Percentiles rank a stretch among this genome's conserved stretches.
Conservation (phyloP, 441 rosid genomes). For the Geranium incanum region DNA sequence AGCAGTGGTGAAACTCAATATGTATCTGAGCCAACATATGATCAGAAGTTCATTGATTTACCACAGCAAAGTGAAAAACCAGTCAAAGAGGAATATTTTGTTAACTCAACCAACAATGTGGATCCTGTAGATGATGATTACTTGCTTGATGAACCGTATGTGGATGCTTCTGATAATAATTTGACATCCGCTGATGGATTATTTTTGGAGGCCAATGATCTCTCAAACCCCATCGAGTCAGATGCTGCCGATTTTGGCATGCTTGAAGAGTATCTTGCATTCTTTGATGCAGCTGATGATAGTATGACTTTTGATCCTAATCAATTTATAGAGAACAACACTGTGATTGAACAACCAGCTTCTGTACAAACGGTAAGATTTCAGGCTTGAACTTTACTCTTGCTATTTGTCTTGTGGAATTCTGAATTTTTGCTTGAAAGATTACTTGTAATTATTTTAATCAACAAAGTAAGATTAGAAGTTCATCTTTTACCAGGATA, state of each 20-base stretch:
- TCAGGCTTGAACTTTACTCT: background rate
- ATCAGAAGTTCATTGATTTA: slow-evolving; percentile 31
- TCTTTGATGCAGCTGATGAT: slow-evolving; percentile 51
- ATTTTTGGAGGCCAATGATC: slow-evolving; percentile 62
- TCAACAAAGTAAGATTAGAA: background rate
- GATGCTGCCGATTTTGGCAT: slow-evolving; percentile 40
- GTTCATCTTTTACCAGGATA: slow-evolving; percentile 32
- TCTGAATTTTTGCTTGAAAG: background rate
- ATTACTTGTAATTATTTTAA: background rate
- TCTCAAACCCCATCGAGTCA: slow-evolving; percentile 32
- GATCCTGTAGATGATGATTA: slow-evolving; percentile 28
- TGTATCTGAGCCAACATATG: slow-evolving; percentile 29
- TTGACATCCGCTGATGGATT: slow-evolving; percentile 38
- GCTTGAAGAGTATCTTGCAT: slow-evolving; percentile 62
- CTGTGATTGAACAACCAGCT: slow-evolving; percentile 28
- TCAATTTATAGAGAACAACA: slow-evolving; percentile 33
- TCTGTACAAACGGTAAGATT: slow-evolving; percentile 36
- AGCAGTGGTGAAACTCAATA: slow-evolving; percentile 28
- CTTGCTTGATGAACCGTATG: slow-evolving; percentile 42
- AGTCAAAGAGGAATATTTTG: slow-evolving; percentile 35
- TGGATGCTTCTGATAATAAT: slow-evolving; percentile 40
- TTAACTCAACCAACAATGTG: slow-evolving; percentile 35
- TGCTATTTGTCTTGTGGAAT: background rate
- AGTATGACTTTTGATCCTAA: slow-evolving; percentile 45
- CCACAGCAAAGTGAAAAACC: slow-evolving; percentile 38